These are phyloP conservation scores for Vaccinium macrocarpon DNA, from an alignment of 148 eudicot species.

Conservation along the genomic window DNA sequence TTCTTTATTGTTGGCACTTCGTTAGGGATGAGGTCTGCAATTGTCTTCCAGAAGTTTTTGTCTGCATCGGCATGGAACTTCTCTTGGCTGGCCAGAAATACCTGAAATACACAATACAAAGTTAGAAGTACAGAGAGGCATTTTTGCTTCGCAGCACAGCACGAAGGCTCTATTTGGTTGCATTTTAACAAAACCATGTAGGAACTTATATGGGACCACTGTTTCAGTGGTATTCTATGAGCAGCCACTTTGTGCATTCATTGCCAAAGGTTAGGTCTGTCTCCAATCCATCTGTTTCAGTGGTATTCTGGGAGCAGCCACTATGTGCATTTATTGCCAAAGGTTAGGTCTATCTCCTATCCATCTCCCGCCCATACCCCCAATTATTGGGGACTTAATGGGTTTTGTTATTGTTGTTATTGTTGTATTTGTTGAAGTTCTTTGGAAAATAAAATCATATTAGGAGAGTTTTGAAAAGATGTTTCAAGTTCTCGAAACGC, in stretches of 20 bases:
- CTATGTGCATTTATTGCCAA: no score
- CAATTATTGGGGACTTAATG: no score
- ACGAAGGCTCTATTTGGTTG: constrained; percentile 2
- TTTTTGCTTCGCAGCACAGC: background rate
- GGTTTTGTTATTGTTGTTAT: no score
- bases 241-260: no score
- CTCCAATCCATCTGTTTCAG: no score
- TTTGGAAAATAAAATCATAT: no score
- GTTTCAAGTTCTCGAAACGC: background rate
- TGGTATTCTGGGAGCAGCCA: no score
- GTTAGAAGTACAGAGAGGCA: background rate
- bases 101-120: constrained; percentile 26
- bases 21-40: constrained; percentile 48
- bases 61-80: constrained; percentile 50
- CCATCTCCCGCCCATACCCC: no score
- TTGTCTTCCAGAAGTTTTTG: constrained; percentile 50
- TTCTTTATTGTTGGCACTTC: constrained; percentile 43
- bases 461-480: background rate
- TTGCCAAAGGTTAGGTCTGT: no score
- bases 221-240: no score
- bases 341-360: no score
- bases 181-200: background rate
- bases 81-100: constrained; percentile 37
- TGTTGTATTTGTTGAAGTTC: no score
- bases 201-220: background rate